Base-by-base conservation (phyloP, 768 basidiomycete species). In the Amyloporia xantha region DNA sequence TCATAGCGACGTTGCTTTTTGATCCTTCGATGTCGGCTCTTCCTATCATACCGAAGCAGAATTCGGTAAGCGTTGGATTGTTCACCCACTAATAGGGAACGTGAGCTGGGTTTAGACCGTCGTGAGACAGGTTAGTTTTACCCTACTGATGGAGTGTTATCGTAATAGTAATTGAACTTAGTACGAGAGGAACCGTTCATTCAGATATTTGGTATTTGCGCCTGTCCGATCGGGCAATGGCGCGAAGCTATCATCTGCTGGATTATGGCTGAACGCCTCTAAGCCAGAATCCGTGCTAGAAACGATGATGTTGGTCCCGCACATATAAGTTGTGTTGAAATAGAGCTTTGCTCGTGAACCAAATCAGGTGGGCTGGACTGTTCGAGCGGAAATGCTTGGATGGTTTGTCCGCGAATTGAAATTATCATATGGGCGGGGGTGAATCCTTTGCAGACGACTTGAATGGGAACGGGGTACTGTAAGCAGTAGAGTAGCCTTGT, bases 1-100 rank as follows among this genome's bases (percentile, higher is more conserved):
- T 83, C 81, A 82, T 82, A 82, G 81, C 79, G 78, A 82, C 78
- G 76, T 82, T 81, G 79, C 78, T 82, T 81, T 81, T 82, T 81
- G 79, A 81, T 81, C 79, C 80, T 82, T 81, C 78, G 76, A 82
- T 82, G 80, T 82, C 75, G 77, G 80, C 80, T 81, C 79, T 81
- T 81, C 80, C 79, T 81, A 81, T 82, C 79, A 82, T 82, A 80
- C 77, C 73, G 76, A 82, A 81, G 79, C 79, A 81, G 77, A 81
- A 81, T 79, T 81, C 77, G 75, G 77, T 80, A 81, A 81, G 78
- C 75, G 76, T 81, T 81, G 80, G 80, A 82, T 81, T 81, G 79
- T 82, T 82, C 81, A 82, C 79, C 80, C 80, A 77, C 73, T 74
- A 80, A 81, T 81, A 82, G 80, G 81, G 78, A 82, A 80, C 74